phyloP scores from a whole-genome alignment of 2,329 filamentous ascomycete genomes.

The Alternaria novae-zelandiae region DNA sequence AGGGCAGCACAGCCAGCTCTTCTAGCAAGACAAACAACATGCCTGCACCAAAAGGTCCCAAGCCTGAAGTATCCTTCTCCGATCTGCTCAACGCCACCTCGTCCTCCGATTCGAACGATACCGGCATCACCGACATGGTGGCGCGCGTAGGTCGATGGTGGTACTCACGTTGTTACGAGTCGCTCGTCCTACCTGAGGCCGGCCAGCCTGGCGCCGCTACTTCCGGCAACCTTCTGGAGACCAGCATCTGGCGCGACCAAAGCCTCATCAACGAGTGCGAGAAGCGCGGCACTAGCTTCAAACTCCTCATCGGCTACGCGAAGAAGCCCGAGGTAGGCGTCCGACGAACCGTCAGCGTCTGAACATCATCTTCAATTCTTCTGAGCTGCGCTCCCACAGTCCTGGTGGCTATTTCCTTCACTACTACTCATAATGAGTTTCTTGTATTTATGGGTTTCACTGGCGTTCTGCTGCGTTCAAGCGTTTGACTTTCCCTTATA shows the following conservation, averaged over 20 bases:
- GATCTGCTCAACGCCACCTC: constrained; percentile 43
- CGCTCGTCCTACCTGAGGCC: constrained; percentile 56
- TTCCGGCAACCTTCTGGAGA: constrained; percentile 50
- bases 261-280: constrained; percentile 83
- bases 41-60: constrained; percentile 26
- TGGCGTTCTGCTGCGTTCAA: constrained; percentile 44
- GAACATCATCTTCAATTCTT: constrained; percentile 25
- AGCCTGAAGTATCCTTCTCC: constrained; percentile 45
- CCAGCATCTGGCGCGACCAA: constrained; percentile 80
- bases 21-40: constrained; percentile 23
- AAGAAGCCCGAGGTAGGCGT: constrained; percentile 69
- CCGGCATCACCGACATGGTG: constrained; percentile 90
- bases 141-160: constrained; percentile 93
- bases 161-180: constrained; percentile 93
- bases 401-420: constrained; percentile 28
- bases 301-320: constrained; percentile 89
- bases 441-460: constrained; percentile 10
- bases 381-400: constrained; percentile 43
- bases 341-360: constrained; percentile 58
- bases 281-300: constrained; percentile 83
- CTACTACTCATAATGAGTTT: constrained; percentile 19
- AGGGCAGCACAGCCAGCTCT: constrained; percentile 38
- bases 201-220: constrained; percentile 44
- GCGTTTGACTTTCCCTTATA: constrained; percentile 43
- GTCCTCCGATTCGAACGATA: constrained; percentile 64